Percentiles rank a stretch among this genome's conserved stretches.
These are phyloP conservation scores for Fusarium albosuccineum DNA, from an alignment of 2,329 filamentous ascomycete species.

Conservation along the genomic window DNA sequence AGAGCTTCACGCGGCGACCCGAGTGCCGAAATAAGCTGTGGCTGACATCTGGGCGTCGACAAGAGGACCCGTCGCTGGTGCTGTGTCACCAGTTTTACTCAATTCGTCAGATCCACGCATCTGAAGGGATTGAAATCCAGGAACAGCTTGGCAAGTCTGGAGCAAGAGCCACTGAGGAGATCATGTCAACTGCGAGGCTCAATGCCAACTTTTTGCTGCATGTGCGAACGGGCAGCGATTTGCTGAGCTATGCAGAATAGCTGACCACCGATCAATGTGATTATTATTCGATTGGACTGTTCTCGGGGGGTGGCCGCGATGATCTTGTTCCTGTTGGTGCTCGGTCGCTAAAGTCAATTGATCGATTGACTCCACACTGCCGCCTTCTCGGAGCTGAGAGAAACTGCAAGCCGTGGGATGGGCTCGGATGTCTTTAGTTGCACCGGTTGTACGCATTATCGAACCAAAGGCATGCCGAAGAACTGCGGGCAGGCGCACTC, in stretches of 20 bases:
- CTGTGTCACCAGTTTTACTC: neutral
- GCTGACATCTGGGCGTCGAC: neutral
- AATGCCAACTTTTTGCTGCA: constrained; percentile 6
- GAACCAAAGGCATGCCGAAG: constrained; percentile 9
- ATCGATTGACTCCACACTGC: neutral
- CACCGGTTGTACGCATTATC: neutral
- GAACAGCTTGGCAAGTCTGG: neutral
- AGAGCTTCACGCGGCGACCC: neutral
- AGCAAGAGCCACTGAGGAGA: neutral
- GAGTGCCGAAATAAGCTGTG: neutral
- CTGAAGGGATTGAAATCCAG: neutral
- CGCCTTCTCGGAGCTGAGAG: constrained; percentile 1
- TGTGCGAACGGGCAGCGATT: constrained; percentile 22
- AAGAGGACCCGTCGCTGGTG: neutral
- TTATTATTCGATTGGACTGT: neutral
- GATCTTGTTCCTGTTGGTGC: constrained; percentile 3
- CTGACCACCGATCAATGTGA: neutral
- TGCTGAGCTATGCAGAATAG: neutral
- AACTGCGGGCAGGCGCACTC: neutral
- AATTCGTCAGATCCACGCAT: neutral
- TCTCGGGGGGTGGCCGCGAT: neutral
- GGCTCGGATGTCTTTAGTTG: neutral
- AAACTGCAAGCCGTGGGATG: neutral
- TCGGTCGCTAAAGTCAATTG: constrained; percentile 1
- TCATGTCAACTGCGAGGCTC: neutral